Evolutionary conservation across 208 protist genomes (phyloP).

Genomic region (Acanthamoeba royreba): DNA sequence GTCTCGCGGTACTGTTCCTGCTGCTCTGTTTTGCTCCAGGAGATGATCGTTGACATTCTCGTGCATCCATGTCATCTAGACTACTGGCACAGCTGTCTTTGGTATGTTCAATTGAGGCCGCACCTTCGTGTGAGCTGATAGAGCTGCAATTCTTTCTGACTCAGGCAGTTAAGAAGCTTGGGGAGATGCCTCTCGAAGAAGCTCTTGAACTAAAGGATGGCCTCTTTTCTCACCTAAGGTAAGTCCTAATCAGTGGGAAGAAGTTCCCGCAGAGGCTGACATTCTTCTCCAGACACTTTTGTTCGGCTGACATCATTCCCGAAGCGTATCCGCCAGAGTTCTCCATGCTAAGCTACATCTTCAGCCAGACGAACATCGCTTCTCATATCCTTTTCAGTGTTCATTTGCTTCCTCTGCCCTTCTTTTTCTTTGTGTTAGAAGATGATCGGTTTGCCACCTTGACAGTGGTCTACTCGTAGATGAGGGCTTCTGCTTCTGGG

Average conservation of each 20-base stretch:
- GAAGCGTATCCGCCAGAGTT: not conserved
- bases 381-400: not conserved
- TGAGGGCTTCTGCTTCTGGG: slow-evolving; percentile 25
- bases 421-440: not conserved
- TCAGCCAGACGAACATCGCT: not conserved
- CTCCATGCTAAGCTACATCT: not conserved
- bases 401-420: not conserved
- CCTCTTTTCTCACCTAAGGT: not conserved
- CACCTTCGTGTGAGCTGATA: not conserved
- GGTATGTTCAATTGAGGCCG: not conserved
- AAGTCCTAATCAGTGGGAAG: not conserved
- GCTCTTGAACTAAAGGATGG: not conserved
- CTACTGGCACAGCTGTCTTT: not conserved
- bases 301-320: not conserved
- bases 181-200: not conserved
- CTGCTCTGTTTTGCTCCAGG: not conserved
- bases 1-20: not conserved
- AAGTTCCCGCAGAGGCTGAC: not conserved
- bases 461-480: slow-evolving; percentile 1
- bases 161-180: not conserved
- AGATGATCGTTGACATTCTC: not conserved
- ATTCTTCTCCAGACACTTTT: not conserved
- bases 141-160: not conserved
- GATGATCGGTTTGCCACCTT: not conserved
- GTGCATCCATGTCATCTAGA: not conserved